These are phyloP conservation scores for Trichoderma sp. DNA, from an alignment of 2,329 filamentous ascomycete genomes.

Conservation along the genomic window DNA sequence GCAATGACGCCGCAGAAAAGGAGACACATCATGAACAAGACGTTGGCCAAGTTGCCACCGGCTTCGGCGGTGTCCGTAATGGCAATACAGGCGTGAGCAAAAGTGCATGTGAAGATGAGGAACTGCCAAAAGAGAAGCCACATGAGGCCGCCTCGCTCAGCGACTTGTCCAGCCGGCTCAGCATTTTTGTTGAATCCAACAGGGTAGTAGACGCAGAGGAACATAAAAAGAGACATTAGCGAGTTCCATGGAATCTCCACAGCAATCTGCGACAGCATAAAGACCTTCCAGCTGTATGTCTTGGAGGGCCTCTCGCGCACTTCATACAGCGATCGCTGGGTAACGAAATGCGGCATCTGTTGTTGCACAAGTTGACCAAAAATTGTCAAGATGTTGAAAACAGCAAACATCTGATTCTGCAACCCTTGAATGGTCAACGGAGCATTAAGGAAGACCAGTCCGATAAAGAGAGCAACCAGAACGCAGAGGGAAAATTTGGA, in stretches of 20 bases:
- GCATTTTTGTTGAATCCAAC: constrained; percentile 21
- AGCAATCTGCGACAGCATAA: constrained; percentile 52
- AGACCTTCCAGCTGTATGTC: constrained; percentile 69
- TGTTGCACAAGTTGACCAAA: constrained; percentile 49
- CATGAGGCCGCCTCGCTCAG: constrained; percentile 14
- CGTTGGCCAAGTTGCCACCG: constrained; percentile 12
- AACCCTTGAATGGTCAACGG: constrained; percentile 46
- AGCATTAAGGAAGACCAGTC: constrained; percentile 68
- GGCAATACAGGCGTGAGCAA: constrained; percentile 26
- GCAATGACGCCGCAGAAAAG: constrained; percentile 77
- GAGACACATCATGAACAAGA: constrained; percentile 62
- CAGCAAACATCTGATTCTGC: constrained; percentile 71
- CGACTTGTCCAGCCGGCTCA: constrained; percentile 4
- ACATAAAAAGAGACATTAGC: constrained; percentile 23
- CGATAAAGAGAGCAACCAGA: constrained; percentile 63
- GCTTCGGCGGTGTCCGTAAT: constrained; percentile 22
- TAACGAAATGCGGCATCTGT: constrained; percentile 48
- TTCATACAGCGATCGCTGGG: constrained; percentile 71
- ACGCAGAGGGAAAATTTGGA: constrained; percentile 64
- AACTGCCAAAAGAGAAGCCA: constrained; percentile 26
- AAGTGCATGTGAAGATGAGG: constrained; percentile 43
- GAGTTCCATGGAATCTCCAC: constrained; percentile 22
- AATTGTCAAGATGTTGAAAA: constrained; percentile 73
- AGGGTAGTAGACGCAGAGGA: constrained; percentile 22
- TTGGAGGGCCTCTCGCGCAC: constrained; percentile 69